phyloP scores from a whole-genome alignment of 2,329 filamentous ascomycete species.

The Rachicladosporium sp. region DNA sequence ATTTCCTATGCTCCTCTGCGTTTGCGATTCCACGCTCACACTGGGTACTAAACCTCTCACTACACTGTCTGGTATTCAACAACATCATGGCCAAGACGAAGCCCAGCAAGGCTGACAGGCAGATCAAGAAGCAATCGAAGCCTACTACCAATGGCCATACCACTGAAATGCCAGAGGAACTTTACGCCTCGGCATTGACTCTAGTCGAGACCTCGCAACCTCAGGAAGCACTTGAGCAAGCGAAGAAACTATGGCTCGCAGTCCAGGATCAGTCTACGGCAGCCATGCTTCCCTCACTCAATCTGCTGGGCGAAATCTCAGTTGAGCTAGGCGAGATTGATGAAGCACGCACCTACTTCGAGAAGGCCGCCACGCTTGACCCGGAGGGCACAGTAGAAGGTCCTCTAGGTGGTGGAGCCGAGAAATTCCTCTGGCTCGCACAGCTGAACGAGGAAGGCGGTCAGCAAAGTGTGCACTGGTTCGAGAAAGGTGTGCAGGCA shows the following conservation, averaged over 20 bases:
- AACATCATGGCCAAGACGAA: slow-evolving; percentile 18
- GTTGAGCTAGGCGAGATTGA: slow-evolving; percentile 75
- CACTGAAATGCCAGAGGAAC: slow-evolving; percentile 40
- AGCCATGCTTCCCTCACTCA: slow-evolving; percentile 51
- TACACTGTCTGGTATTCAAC: background rate
- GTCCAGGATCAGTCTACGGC: slow-evolving; percentile 25
- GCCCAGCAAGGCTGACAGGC: slow-evolving; percentile 7
- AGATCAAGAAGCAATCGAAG: slow-evolving; percentile 42
- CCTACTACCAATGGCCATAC: slow-evolving; percentile 26
- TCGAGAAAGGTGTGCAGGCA: slow-evolving; percentile 55
- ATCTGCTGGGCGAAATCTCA: slow-evolving; percentile 67
- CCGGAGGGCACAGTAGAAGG: slow-evolving; percentile 59
- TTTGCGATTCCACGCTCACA: no score
- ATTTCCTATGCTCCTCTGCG: no score
- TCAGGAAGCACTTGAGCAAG: slow-evolving; percentile 43
- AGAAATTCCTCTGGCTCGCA: slow-evolving; percentile 91
- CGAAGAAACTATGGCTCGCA: slow-evolving; percentile 40
- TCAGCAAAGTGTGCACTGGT: slow-evolving; percentile 48
- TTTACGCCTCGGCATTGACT: slow-evolving; percentile 44
- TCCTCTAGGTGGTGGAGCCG: slow-evolving; percentile 65
- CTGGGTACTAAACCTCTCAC: no score
- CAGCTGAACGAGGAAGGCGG: slow-evolving; percentile 64
- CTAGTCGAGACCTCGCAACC: slow-evolving; percentile 47
- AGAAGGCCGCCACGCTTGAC: slow-evolving; percentile 63
- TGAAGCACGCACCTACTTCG: slow-evolving; percentile 58